These are phyloP conservation scores for Backusella luteola DNA, from an alignment of 192 early-diverging fungal genomes.

Conservation along the genomic window DNA sequence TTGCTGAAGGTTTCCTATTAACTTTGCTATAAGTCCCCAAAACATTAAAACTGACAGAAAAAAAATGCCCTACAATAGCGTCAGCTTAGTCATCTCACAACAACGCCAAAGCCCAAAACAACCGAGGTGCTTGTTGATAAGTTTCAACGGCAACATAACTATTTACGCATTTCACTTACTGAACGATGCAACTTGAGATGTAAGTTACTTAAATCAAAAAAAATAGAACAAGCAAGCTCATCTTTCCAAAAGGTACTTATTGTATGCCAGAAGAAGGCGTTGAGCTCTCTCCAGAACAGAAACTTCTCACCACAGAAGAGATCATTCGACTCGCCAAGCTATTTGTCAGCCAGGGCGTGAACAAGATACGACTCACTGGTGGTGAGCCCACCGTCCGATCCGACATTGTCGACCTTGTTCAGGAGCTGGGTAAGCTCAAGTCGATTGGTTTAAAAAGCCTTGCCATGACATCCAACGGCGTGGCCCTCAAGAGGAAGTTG, in stretches of 20 bases:
- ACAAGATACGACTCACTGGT: conserved; percentile 94
- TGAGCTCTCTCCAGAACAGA: conserved; percentile 60
- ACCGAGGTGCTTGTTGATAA: neutral
- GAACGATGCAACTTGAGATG: conserved; percentile 96
- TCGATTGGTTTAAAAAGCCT: conserved; percentile 74
- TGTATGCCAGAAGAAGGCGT: conserved; percentile 95
- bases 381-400: conserved; percentile 94
- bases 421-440: conserved; percentile 70
- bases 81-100: neutral
- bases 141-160: conserved; percentile 80
- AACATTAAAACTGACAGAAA: neutral
- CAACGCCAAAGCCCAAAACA: neutral
- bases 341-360: conserved; percentile 88
- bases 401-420: conserved; percentile 85
- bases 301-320: conserved; percentile 79
- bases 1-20: neutral
- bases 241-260: conserved; percentile 67
- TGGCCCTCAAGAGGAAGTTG: conserved; percentile 86
- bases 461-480: conserved; percentile 94
- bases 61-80: neutral
- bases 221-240: neutral
- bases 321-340: conserved; percentile 76
- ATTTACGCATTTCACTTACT: conserved; percentile 92
- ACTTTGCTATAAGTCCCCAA: neutral
- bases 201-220: conserved; percentile 27